Conservation (phyloP, 192 early-diverging fungal species). For the Coemansia sp. region DNA sequence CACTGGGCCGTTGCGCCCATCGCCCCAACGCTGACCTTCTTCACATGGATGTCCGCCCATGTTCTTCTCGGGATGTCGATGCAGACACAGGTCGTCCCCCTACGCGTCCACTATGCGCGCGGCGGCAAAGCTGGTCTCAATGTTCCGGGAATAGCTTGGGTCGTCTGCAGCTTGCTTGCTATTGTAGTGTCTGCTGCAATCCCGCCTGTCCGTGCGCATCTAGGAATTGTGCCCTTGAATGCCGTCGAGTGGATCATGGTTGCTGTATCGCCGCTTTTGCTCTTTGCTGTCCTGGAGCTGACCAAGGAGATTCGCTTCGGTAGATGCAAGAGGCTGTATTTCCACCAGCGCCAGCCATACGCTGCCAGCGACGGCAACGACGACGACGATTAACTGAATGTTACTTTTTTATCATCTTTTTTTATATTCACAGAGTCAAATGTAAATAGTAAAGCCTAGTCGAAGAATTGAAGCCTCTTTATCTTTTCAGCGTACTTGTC, state of each 20-base stretch:
- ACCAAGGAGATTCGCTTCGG: constrained; percentile 22
- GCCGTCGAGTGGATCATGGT: constrained; percentile 41
- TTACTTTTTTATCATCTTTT: too few species aligned
- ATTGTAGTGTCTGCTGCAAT: constrained; percentile 18
- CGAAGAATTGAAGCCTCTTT: not conserved
- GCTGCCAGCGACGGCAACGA: not conserved
- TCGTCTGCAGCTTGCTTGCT: constrained; percentile 11
- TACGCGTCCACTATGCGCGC: constrained; percentile 18
- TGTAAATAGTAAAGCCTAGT: not conserved
- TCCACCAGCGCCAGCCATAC: not conserved
- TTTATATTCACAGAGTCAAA: not conserved
- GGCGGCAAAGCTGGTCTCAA: not conserved
- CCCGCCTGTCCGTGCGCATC: constrained; percentile 26
- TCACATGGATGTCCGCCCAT: constrained; percentile 46
- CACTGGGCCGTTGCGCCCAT: constrained; percentile 40
- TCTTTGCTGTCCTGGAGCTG: constrained; percentile 31
- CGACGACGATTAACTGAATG: not conserved
- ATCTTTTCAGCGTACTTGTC: not conserved
- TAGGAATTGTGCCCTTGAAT: constrained; percentile 37
- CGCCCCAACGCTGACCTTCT: constrained; percentile 42
- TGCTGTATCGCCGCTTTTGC: constrained; percentile 21
- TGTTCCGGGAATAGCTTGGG: constrained; percentile 22
- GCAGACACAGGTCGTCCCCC: constrained; percentile 33
- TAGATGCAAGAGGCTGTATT: not conserved
- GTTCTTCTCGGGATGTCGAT: constrained; percentile 38